Conservation (phyloP, 2,329 filamentous ascomycete genomes). For the Rhynchosporium agropyri region DNA sequence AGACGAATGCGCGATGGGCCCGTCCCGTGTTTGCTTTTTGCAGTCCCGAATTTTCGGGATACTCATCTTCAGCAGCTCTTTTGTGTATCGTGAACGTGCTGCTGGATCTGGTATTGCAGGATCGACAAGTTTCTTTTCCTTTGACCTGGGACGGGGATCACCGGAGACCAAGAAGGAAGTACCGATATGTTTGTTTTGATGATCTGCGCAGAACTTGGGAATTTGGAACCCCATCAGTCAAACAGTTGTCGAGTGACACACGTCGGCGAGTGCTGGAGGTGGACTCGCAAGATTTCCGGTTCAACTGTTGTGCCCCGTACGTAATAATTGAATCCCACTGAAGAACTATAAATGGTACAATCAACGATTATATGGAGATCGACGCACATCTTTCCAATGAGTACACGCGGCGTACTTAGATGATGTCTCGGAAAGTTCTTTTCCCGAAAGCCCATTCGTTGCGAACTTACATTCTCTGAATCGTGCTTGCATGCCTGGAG, state of each 20-base stretch:
- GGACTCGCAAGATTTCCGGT: no score
- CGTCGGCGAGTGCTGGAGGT: neutral
- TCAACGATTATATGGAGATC: no score
- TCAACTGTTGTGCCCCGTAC: neutral
- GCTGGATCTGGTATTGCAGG: slow-evolving; percentile 9
- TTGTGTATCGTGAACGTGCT: neutral
- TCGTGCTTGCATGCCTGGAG: neutral
- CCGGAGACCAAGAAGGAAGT: slow-evolving; percentile 9
- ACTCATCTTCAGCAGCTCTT: slow-evolving; percentile 12
- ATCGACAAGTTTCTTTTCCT: slow-evolving; percentile 1
- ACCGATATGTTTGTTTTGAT: neutral
- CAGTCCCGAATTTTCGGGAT: slow-evolving; percentile 18
- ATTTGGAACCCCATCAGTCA: neutral
- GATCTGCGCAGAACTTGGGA: neutral
- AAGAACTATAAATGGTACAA: neutral
- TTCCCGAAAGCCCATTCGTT: neutral
- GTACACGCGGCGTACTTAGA: neutral
- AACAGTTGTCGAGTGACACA: neutral
- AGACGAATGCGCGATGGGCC: neutral
- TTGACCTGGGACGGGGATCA: no score
- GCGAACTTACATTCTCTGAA: no score
- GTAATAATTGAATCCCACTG: neutral
- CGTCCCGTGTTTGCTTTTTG: slow-evolving; percentile 21
- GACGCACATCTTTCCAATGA: neutral
- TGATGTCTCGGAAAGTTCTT: neutral